Evolutionary conservation across 176 grass and related monocot species (phyloP).

Genomic region (Chrysopogon serrulatus): DNA sequence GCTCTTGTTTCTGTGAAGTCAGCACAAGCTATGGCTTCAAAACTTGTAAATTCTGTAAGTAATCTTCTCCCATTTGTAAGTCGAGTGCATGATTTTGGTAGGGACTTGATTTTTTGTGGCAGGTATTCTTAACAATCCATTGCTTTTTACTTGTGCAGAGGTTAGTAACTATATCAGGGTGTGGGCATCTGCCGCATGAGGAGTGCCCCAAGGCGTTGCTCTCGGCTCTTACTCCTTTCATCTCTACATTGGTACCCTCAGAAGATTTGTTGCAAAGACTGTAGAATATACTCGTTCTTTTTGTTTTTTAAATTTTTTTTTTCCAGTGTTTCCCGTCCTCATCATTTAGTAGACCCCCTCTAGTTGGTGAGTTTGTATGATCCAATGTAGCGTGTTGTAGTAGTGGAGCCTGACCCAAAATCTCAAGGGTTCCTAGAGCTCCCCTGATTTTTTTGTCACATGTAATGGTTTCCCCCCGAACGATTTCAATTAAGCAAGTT

Average conservation of each 20-base stretch:
- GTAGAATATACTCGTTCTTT: conserved; percentile 27
- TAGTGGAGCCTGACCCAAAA: conserved; percentile 81
- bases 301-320: background rate
- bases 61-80: background rate
- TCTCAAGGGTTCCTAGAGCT: conserved; percentile 84
- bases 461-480: conserved; percentile 25
- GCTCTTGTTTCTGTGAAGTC: conserved; percentile 82
- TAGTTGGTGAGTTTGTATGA: conserved; percentile 36
- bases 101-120: background rate
- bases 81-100: background rate
- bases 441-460: conserved; percentile 57
- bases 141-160: conserved; percentile 47
- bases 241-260: conserved; percentile 66
- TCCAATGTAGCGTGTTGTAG: conserved; percentile 28
- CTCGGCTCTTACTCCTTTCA: conserved; percentile 82
- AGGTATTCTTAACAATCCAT: background rate
- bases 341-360: conserved; percentile 21
- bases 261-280: conserved; percentile 61
- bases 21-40: conserved; percentile 78
- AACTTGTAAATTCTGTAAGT: conserved; percentile 89
- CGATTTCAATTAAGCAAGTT: conserved; percentile 69
- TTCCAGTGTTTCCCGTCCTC: background rate
- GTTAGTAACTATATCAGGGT: conserved; percentile 79
- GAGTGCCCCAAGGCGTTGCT: conserved; percentile 93
- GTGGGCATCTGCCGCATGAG: conserved; percentile 95